Conservation (phyloP, 192 early-diverging fungal species). For the Funneliformis mosseae region DNA sequence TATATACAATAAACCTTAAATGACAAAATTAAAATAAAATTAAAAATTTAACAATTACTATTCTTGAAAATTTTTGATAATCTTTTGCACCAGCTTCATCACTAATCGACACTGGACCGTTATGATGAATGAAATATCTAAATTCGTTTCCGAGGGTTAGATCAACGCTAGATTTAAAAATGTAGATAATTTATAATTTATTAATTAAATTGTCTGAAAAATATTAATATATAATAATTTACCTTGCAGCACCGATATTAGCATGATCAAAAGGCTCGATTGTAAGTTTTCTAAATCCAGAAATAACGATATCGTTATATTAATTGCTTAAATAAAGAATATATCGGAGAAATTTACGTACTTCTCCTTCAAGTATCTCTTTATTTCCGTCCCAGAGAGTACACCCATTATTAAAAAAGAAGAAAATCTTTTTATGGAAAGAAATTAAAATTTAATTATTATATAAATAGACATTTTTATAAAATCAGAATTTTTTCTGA, state of each 20-base stretch:
- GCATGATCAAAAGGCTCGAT: constrained; percentile 20
- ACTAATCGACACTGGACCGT: constrained; percentile 30
- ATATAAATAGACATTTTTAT: no score
- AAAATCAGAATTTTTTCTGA: no score
- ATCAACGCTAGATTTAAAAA: constrained; percentile 16
- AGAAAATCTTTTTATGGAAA: neutral
- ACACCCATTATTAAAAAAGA: constrained; percentile 13
- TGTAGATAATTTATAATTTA: neutral
- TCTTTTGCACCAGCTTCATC: constrained; percentile 30
- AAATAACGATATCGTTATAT: neutral
- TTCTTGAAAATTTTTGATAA: constrained; percentile 30
- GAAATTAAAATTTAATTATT: no score
- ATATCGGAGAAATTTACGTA: neutral
- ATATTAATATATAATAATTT: neutral
- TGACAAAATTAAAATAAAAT: no score
- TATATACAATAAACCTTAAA: neutral
- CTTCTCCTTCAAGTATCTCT: constrained; percentile 21
- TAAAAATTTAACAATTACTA: constrained; percentile 11
- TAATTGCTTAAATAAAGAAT: neutral
- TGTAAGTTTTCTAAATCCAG: constrained; percentile 14
- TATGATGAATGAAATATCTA: constrained; percentile 32
- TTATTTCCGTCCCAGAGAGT: constrained; percentile 27
- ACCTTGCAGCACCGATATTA: constrained; percentile 29
- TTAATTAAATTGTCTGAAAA: neutral
- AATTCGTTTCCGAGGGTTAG: constrained; percentile 30